phyloP scores from a whole-genome alignment of 805 yeast species.

The Candida methanosorbosa region DNA sequence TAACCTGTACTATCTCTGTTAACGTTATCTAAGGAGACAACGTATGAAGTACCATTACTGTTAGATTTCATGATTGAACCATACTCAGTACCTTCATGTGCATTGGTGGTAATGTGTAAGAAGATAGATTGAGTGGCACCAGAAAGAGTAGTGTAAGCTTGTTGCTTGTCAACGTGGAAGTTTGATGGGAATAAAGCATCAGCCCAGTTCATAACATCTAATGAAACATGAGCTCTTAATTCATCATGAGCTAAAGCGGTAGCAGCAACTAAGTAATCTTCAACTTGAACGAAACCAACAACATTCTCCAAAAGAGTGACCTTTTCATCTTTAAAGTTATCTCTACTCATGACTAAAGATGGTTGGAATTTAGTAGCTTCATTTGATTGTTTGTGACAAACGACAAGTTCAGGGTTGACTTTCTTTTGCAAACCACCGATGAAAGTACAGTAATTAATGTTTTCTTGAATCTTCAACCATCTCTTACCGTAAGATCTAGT shows the following conservation, averaged over 20 bases:
- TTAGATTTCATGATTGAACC: slow-evolving; percentile 81
- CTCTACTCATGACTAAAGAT: slow-evolving; percentile 37
- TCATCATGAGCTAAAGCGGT: slow-evolving; percentile 37
- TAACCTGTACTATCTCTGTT: slow-evolving; percentile 65
- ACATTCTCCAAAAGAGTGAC: slow-evolving; percentile 41
- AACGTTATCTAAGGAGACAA: slow-evolving; percentile 53
- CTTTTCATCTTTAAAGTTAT: slow-evolving; percentile 35
- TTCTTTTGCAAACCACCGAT: slow-evolving; percentile 39
- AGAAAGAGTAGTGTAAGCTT: slow-evolving; percentile 70
- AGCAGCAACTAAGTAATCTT: slow-evolving; percentile 65
- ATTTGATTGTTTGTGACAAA: slow-evolving; percentile 45
- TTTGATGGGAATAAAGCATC: slow-evolving; percentile 68
- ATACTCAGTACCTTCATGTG: slow-evolving; percentile 42
- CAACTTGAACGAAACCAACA: slow-evolving; percentile 65
- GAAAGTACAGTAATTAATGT: slow-evolving; percentile 58
- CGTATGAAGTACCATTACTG: slow-evolving; percentile 80
- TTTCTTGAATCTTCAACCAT: slow-evolving; percentile 47
- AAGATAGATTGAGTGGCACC: slow-evolving; percentile 61
- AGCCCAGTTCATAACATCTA: slow-evolving; percentile 66
- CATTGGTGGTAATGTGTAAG: slow-evolving; percentile 67
- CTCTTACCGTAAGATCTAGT: slow-evolving; percentile 60
- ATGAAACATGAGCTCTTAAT: slow-evolving; percentile 61
- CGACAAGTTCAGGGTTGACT: slow-evolving; percentile 40
- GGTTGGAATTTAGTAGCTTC: slow-evolving; percentile 24
- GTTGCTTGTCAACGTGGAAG: slow-evolving; percentile 47